Evolutionary conservation across 768 basidiomycete genomes (phyloP).

Genomic region (Vararia minispora): DNA sequence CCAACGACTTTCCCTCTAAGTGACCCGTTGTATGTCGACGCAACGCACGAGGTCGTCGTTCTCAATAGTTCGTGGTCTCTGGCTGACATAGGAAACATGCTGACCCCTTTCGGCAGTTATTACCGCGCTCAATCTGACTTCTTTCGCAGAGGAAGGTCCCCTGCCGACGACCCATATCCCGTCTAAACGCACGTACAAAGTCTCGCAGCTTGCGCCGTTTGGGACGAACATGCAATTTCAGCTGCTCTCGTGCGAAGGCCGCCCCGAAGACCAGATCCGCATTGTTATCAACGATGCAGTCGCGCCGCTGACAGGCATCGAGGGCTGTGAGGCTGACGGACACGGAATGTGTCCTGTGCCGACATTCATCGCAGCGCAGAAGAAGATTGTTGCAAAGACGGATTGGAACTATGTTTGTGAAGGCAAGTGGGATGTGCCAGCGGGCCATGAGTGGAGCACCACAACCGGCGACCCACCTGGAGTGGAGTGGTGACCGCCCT

Average conservation of each 20-base stretch:
- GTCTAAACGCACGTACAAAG: conserved; percentile 51
- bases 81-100: conserved; percentile 1
- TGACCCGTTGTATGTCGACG: conserved; percentile 75
- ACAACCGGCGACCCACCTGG: conserved; percentile 54
- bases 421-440: conserved; percentile 65
- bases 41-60: conserved; percentile 86
- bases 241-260: conserved; percentile 21
- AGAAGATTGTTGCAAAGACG: conserved; percentile 48
- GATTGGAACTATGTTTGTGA: conserved; percentile 71
- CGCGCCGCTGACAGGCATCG: conserved; percentile 66
- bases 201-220: conserved; percentile 75
- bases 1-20: conserved; percentile 58
- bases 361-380: conserved; percentile 60
- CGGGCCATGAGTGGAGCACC: conserved; percentile 61
- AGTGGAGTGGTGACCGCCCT: not conserved
- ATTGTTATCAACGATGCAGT: conserved; percentile 85
- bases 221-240: conserved; percentile 87
- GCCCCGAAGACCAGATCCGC: conserved; percentile 48
- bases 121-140: conserved; percentile 76
- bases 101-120: conserved; percentile 37
- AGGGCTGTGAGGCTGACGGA: conserved; percentile 58
- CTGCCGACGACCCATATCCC: conserved; percentile 68
- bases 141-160: conserved; percentile 61
- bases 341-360: conserved; percentile 72
- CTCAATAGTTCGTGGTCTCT: conserved; percentile 48